These are phyloP conservation scores for Lachnellula hyalina DNA, from an alignment of 2,329 filamentous ascomycete species.

Conservation along the genomic window DNA sequence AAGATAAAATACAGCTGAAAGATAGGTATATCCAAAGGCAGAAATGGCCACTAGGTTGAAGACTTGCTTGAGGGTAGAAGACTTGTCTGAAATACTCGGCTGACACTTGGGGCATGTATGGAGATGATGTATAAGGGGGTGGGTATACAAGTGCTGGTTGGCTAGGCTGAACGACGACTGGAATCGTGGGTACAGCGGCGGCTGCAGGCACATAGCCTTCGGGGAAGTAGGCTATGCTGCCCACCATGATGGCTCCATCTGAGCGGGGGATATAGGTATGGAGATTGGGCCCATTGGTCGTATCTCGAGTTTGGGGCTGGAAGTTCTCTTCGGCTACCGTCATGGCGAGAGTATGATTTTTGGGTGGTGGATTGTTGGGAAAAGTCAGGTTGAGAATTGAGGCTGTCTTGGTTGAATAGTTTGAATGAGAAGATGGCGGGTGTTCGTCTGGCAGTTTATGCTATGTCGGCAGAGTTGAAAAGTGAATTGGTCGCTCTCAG, in stretches of 20 bases:
- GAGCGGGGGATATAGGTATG: conserved; percentile 50
- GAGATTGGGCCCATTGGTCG: conserved; percentile 48
- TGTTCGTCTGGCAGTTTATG: background rate
- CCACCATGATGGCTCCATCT: conserved; percentile 23
- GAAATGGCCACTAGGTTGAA: too few species aligned
- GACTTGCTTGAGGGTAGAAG: conserved; percentile 1
- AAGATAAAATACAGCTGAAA: too few species aligned
- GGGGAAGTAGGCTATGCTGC: conserved; percentile 18
- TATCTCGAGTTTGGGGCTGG: conserved; percentile 55
- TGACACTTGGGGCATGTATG: background rate
- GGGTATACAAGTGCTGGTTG: background rate
- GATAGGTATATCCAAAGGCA: too few species aligned
- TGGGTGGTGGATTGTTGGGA: background rate
- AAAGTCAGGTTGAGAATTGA: background rate
- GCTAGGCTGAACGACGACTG: conserved; percentile 1
- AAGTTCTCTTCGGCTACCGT: conserved; percentile 43
- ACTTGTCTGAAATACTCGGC: background rate
- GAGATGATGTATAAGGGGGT: background rate
- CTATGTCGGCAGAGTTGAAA: background rate
- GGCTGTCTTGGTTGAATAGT: background rate
- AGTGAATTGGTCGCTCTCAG: background rate
- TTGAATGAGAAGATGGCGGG: background rate
- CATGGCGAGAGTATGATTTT: conserved; percentile 34
- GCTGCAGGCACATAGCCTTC: conserved; percentile 1
- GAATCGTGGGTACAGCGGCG: background rate